Evolutionary conservation across 306 rosid species (phyloP), one percentile per base, ranked within the genome.

Genomic region (Vicia sativa): DNA sequence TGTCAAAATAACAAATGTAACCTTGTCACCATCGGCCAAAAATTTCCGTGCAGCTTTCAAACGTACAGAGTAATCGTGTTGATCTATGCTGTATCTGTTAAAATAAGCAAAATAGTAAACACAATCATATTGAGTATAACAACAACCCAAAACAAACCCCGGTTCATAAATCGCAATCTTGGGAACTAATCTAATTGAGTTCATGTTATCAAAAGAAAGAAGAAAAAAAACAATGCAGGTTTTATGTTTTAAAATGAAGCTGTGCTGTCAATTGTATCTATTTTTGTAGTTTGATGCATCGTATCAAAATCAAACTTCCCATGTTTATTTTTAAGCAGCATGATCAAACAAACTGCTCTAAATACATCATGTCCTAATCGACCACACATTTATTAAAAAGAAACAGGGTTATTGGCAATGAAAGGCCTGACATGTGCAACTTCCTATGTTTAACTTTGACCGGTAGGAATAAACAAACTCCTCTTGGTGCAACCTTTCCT

Each of bases 1-100:
- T 43, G 41, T 25, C 53, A 37, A 45, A 64, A 53, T 53, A 73
- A 31, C 63, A 28, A 41, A 41, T 42, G 53, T 41, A 62, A 93
- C 99, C 99, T 91, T 95, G 80, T 95, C 99, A 6, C 99, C 99
- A 75, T 86, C 97, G 46, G 80, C 84, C 85, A 95, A 80, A 79
- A 95, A 95, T 81, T 87, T 95, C 82, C 10, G 79, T 18, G 99
- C 99, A 81, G 99, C 91, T 88, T 48, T 95, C 91, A 95, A 87
- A 64, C 99, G 99, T 38, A 95, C 95, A 16, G 97, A 80, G 72
- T 95, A 95, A 82, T 95, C 99, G 82, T 95, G 99, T 62, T 88
- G 89, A 70, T 95, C 99, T 46, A 95, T 95, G 82, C 87, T 95
- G 82, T 85, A 95, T 84, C 99, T 88, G 95, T 54, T 39, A 52